phyloP scores from a whole-genome alignment of 2,329 filamentous ascomycete species.

The Xylariaceae sp. region DNA sequence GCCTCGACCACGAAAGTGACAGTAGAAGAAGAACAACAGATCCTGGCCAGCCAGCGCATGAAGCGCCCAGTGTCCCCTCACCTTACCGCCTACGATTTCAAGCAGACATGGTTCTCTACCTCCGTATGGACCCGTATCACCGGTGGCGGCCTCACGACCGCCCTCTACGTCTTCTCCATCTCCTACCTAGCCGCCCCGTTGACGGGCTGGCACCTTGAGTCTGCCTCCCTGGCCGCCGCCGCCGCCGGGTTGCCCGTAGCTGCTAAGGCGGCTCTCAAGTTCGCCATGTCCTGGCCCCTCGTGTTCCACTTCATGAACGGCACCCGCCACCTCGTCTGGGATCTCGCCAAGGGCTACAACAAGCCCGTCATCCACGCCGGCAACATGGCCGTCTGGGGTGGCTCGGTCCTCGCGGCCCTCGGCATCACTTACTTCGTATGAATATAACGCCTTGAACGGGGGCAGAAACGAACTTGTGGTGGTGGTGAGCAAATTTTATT shows the following conservation, averaged over 20 bases:
- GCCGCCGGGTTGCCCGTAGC: slow-evolving; percentile 55
- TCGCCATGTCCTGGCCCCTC: slow-evolving; percentile 53
- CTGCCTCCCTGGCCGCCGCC: slow-evolving; percentile 53
- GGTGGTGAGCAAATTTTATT: no score
- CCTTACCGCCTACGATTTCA: slow-evolving; percentile 76
- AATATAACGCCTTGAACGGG: no score
- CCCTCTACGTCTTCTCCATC: slow-evolving; percentile 72
- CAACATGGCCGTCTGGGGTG: slow-evolving; percentile 44
- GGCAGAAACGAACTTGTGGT: no score
- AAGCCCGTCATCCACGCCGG: slow-evolving; percentile 41
- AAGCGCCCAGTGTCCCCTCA: slow-evolving; percentile 80
- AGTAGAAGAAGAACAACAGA: slow-evolving; percentile 47
- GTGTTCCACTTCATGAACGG: slow-evolving; percentile 54
- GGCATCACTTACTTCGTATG: slow-evolving; percentile 47
- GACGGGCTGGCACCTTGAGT: slow-evolving; percentile 59
- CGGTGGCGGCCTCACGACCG: slow-evolving; percentile 65
- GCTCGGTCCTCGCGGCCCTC: slow-evolving; percentile 39
- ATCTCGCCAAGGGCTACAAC: slow-evolving; percentile 46
- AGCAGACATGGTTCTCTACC: slow-evolving; percentile 78
- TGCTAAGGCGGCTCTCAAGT: slow-evolving; percentile 53
- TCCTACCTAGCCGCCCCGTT: slow-evolving; percentile 77
- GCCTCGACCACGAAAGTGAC: slow-evolving; percentile 55
- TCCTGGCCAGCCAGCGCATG: slow-evolving; percentile 77
- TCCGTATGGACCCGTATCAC: slow-evolving; percentile 76
- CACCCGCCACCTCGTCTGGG: slow-evolving; percentile 49